Percentiles rank a stretch among this genome's conserved stretches.
phyloP scores from a whole-genome alignment of 1,284 basidiomycete species.

The Cryptococcus sp. region DNA sequence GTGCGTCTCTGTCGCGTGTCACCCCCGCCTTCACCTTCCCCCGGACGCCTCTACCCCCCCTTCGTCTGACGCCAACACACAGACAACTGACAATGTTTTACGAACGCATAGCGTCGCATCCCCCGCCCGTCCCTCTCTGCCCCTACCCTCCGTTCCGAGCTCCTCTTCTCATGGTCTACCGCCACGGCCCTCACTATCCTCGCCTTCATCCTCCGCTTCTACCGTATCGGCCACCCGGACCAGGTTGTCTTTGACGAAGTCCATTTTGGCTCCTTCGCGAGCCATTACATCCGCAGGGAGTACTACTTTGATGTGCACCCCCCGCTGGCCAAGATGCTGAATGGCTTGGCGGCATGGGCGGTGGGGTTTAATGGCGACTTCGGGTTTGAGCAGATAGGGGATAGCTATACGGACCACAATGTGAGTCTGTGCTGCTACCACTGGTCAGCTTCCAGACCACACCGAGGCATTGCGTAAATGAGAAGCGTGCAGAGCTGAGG shows the following conservation, averaged over 20 bases:
- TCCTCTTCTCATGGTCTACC: conserved; percentile 31
- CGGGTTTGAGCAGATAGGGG: conserved; percentile 91
- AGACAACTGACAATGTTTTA: not conserved
- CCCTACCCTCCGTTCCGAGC: conserved; percentile 26
- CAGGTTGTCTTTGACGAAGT: conserved; percentile 97
- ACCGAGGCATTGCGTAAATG: not conserved
- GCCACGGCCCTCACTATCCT: conserved; percentile 59
- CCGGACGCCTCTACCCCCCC: not conserved
- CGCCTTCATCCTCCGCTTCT: conserved; percentile 80
- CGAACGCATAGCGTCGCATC: conserved; percentile 12
- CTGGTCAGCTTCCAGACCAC: not conserved
- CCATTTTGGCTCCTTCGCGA: conserved; percentile 86
- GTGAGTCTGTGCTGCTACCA: conserved; percentile 22
- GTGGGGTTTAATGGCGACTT: conserved; percentile 94
- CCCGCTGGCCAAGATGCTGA: conserved; percentile 88
- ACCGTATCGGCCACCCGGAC: conserved; percentile 88
- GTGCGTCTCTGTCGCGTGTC: conserved; percentile 14
- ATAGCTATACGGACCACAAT: conserved; percentile 62
- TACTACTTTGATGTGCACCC: conserved; percentile 99
- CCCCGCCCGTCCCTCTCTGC: conserved; percentile 15
- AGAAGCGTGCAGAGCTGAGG: not conserved
- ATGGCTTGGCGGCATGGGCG: conserved; percentile 90
- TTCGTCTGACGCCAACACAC: not conserved
- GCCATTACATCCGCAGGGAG: conserved; percentile 82
- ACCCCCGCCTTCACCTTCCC: not conserved